These are phyloP conservation scores for Plasmodium sp. DNA, from an alignment of 169 alveolate species.

Conservation along the genomic window DNA sequence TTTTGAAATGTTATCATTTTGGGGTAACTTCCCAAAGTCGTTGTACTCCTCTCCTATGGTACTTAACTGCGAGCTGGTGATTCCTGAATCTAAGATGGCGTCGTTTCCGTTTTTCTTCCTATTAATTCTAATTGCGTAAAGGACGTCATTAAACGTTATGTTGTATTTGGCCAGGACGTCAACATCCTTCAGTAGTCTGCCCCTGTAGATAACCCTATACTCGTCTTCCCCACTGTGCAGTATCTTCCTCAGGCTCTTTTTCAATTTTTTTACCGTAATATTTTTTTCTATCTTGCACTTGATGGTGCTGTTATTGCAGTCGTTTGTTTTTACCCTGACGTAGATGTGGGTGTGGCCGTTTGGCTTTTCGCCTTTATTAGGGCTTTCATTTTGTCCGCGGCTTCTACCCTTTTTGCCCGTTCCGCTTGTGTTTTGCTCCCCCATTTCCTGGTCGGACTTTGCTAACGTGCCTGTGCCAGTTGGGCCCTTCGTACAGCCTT, in stretches of 20 bases:
- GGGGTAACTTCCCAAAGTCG: conserved; percentile 23
- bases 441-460: background rate
- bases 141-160: conserved; percentile 46
- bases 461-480: background rate
- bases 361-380: background rate
- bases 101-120: conserved; percentile 38
- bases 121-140: conserved; percentile 38
- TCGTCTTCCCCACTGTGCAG: conserved; percentile 25
- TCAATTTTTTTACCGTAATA: conserved; percentile 46
- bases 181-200: conserved; percentile 51
- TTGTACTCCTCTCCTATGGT: conserved; percentile 69
- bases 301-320: background rate
- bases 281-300: conserved; percentile 63
- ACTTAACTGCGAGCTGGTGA: conserved; percentile 70
- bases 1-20: conserved; percentile 59
- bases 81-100: conserved; percentile 58
- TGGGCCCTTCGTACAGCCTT: background rate
- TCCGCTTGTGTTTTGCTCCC: background rate
- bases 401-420: background rate
- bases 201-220: conserved; percentile 59
- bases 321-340: conserved; percentile 60
- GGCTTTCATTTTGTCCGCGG: background rate
- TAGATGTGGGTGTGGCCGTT: background rate
- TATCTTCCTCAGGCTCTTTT: conserved; percentile 22
- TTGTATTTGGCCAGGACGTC: conserved; percentile 24